A percentile compares a stretch with the other conserved stretches of the same genome.
phyloP scores from a whole-genome alignment of 2,329 filamentous ascomycete genomes.

The Akanthomyces muscarius region DNA sequence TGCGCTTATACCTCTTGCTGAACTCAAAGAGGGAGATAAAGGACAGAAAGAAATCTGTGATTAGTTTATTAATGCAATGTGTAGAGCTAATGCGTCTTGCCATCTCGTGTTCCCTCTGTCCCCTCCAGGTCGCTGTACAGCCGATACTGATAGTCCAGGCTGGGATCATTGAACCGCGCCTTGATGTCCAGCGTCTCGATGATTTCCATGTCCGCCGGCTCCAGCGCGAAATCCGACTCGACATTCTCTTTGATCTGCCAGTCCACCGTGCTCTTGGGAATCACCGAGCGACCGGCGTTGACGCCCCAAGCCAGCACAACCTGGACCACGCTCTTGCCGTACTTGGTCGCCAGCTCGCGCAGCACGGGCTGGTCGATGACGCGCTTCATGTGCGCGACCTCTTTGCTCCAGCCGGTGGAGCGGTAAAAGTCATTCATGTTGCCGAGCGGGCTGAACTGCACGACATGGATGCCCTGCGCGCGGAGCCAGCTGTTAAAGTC shows the following conservation, averaged over 20 bases:
- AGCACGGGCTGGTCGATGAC: slow-evolving; percentile 24
- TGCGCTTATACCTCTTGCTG: too few relatives aligned
- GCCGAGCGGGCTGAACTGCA: slow-evolving; percentile 33
- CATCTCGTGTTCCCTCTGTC: neutral
- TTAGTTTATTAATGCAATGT: too few relatives aligned
- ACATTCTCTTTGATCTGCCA: slow-evolving; percentile 29
- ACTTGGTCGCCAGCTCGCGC: slow-evolving; percentile 21
- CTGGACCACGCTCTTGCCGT: slow-evolving; percentile 31
- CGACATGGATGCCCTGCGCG: slow-evolving; percentile 29
- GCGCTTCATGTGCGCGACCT: slow-evolving; percentile 26
- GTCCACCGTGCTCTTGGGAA: slow-evolving; percentile 35
- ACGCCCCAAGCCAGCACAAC: slow-evolving; percentile 34
- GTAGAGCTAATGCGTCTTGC: neutral
- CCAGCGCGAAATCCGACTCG: slow-evolving; percentile 12
- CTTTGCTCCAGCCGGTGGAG: slow-evolving; percentile 28
- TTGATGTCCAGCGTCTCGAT: neutral
- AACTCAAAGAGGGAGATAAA: too few relatives aligned
- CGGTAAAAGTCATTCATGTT: slow-evolving; percentile 33
- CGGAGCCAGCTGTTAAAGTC: slow-evolving; percentile 5
- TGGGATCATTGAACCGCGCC: neutral
- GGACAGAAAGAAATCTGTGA: too few relatives aligned
- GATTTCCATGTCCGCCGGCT: neutral
- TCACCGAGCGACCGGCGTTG: slow-evolving; percentile 30
- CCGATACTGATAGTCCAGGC: neutral
- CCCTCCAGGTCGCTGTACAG: neutral